Conservation (phyloP, 371 early-diverging fungal species). For the Globomyces sp. region DNA sequence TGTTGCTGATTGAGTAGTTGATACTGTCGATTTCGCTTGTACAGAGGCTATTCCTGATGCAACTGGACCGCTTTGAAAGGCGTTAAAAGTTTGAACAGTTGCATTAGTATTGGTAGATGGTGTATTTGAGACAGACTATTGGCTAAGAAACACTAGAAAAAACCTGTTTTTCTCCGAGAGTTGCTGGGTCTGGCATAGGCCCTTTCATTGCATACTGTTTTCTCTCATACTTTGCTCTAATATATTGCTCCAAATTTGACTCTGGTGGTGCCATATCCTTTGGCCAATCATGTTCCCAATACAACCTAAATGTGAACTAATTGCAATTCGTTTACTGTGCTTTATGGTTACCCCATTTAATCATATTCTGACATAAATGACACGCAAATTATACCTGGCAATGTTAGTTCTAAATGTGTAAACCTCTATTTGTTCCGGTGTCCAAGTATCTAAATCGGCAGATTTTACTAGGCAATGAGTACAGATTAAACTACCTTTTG, state of each 20-base stretch:
- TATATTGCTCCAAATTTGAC: slow-evolving; percentile 84
- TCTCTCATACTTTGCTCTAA: slow-evolving; percentile 92
- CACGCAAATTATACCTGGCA: slow-evolving; percentile 1
- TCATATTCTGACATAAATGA: slow-evolving; percentile 54
- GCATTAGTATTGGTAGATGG: not conserved
- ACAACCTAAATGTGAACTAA: slow-evolving; percentile 18
- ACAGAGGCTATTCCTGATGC: not conserved
- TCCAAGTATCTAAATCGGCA: slow-evolving; percentile 90
- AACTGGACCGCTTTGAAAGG: slow-evolving; percentile 10
- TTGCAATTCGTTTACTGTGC: slow-evolving; percentile 74
- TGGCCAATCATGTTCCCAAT: slow-evolving; percentile 48
- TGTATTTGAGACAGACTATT: not conserved
- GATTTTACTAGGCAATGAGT: slow-evolving; percentile 66
- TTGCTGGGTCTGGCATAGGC: slow-evolving; percentile 70
- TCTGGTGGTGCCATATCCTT: slow-evolving; percentile 58
- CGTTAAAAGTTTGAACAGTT: slow-evolving; percentile 4
- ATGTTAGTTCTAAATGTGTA: too few species aligned
- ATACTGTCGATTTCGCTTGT: not conserved
- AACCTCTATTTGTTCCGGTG: slow-evolving; percentile 86
- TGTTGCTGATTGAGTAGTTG: slow-evolving; percentile 6
- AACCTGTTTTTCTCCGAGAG: slow-evolving; percentile 35
- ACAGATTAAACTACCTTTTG: slow-evolving; percentile 64
- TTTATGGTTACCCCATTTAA: slow-evolving; percentile 79
- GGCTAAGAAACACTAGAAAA: too few species aligned
- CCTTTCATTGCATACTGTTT: slow-evolving; percentile 72